These are phyloP conservation scores for Phytophthora uliginosa DNA, from an alignment of 352 stramenopile genomes.

Conservation along the genomic window DNA sequence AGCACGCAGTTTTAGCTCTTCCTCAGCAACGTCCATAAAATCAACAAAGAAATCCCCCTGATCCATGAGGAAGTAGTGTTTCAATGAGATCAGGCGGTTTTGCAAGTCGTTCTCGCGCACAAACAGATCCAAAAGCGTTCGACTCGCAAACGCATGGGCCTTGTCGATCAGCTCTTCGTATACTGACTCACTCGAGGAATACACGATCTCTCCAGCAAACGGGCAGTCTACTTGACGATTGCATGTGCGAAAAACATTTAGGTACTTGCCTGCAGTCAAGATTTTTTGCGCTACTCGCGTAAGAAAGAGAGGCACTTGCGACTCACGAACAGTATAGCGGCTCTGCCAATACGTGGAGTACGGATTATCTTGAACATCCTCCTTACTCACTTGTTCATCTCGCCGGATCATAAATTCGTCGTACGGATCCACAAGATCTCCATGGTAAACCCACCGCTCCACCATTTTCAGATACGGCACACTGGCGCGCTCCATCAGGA, in stretches of 20 bases:
- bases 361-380: conserved; percentile 89
- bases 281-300: conserved; percentile 85
- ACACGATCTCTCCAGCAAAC: conserved; percentile 77
- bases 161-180: conserved; percentile 91
- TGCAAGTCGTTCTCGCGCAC: conserved; percentile 87
- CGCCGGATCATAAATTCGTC: conserved; percentile 93
- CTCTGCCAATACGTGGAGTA: conserved; percentile 94
- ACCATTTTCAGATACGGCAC: conserved; percentile 94
- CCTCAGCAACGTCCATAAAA: conserved; percentile 97
- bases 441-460: conserved; percentile 92
- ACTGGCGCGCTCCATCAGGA: conserved; percentile 85
- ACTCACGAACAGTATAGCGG: conserved; percentile 82
- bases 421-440: conserved; percentile 92
- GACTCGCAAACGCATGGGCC: conserved; percentile 85
- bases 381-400: conserved; percentile 80
- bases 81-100: conserved; percentile 89
- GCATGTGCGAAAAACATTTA: conserved; percentile 93
- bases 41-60: conserved; percentile 99
- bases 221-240: conserved; percentile 82
- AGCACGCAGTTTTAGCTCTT: conserved; percentile 92
- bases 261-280: conserved; percentile 93
- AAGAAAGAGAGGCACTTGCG: conserved; percentile 89
- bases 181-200: conserved; percentile 66
- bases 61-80: conserved; percentile 99
- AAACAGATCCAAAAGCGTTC: conserved; percentile 81